Evolutionary conservation across 176 grass and related monocot genomes (phyloP).

Genomic region (Tuctoria greenei): DNA sequence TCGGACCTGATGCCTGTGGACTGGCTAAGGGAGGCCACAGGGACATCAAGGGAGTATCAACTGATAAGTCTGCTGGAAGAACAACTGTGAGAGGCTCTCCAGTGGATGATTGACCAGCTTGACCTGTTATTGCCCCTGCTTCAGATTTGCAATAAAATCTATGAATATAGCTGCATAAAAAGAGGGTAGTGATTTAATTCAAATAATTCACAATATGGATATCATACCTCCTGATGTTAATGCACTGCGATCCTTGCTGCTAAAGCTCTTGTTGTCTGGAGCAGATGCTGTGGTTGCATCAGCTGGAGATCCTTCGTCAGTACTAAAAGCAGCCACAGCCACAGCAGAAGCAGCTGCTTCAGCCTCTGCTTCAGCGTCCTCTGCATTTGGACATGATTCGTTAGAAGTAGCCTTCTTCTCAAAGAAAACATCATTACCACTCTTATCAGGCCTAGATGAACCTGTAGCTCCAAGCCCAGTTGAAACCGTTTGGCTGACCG

Average conservation of each 20-base stretch:
- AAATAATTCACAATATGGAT: slow-evolving; percentile 32
- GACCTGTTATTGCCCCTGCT: slow-evolving; percentile 38
- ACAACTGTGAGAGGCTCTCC: slow-evolving; percentile 76
- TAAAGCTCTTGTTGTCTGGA: slow-evolving; percentile 62
- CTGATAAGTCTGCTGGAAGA: slow-evolving; percentile 93
- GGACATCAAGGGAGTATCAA: slow-evolving; percentile 77
- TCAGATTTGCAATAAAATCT: slow-evolving; percentile 31
- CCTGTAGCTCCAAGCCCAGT: slow-evolving; percentile 79
- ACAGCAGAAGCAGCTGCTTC: slow-evolving; percentile 96
- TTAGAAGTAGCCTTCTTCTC: slow-evolving; percentile 38
- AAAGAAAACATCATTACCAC: slow-evolving; percentile 45
- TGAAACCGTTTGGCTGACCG: slow-evolving; percentile 57
- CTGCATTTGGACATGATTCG: slow-evolving; percentile 43
- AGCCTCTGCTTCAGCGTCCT: slow-evolving; percentile 70
- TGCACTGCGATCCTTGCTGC: slow-evolving; percentile 46
- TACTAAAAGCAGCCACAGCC: slow-evolving; percentile 88
- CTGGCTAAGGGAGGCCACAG: slow-evolving; percentile 80
- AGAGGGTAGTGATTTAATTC: slow-evolving; percentile 19
- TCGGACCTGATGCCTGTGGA: slow-evolving; percentile 64
- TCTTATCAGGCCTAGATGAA: slow-evolving; percentile 61
- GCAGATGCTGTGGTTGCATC: slow-evolving; percentile 48
- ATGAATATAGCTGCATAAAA: slow-evolving; percentile 32
- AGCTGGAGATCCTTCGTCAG: slow-evolving; percentile 65
- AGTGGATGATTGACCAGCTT: slow-evolving; percentile 58
- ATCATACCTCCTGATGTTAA: slow-evolving; percentile 66